Evolutionary conservation across 2,329 filamentous ascomycete genomes (phyloP), one percentile per base, ranked within the genome.

Genomic region (Aspergillus eucalypticola): DNA sequence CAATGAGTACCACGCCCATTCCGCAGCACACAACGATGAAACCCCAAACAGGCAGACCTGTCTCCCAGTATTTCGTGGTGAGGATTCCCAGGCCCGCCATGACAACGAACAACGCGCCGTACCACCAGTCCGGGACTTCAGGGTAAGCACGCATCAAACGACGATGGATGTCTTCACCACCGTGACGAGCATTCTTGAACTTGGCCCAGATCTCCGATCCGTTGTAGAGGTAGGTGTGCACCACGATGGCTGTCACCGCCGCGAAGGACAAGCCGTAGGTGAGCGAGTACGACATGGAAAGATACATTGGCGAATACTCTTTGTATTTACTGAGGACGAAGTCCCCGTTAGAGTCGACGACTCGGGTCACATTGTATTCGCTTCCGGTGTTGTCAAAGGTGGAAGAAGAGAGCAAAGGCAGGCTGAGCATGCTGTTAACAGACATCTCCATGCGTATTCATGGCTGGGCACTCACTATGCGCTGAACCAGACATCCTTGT

Each of bases 101-200:
- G 1, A 74, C 42, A 1, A 74, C 41, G 1, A 75, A 75, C 25
- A 79, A 51, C 2, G 52, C 58, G 1, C 23, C 38, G 71, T 88
- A 88, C 86, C 86, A 88, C 84, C 83, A 87, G 1, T 82, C 82
- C 0, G 86, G 86, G 0, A 85, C 86, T 68, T 88, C 86, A 46
- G 81, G 81, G 64, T 88, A 88, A 65, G 84, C 85, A 55, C 75
- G 78, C 86, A 88, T 88, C 19, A 88, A 74, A 62, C 84, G 85
- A 82, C 87, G 87, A 69, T 88, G 86, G 46, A 87, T 82, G 63
- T 88, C 86, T 0, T 85, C 84, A 69, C 84, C 70, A 29, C 64
- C 64, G n/a, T 64, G 60, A 7, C 69, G 69, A 3, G 69, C 61
- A 55, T 73, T 71, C 60, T 71, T 74, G 44, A 73, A 66, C 32